A percentile compares a stretch with the other conserved stretches of the same genome.
Conservation (phyloP, 495 filamentous ascomycete species). For the Penicillium samsonianum region DNA sequence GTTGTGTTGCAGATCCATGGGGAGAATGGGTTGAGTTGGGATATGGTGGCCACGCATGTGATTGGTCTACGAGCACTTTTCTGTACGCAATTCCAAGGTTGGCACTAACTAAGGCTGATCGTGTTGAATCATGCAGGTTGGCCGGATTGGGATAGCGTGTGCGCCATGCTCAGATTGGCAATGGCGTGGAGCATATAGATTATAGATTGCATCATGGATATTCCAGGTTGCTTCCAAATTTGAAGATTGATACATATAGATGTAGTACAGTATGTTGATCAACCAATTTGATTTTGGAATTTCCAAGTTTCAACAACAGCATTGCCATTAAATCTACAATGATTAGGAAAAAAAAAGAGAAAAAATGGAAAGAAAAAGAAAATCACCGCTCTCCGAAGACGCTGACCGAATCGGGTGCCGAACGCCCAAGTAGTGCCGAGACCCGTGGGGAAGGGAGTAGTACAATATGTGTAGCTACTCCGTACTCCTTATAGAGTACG, state of each 20-base stretch:
- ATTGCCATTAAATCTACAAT: too few relatives aligned
- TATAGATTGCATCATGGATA: not conserved
- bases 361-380: not conserved
- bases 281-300: too few relatives aligned
- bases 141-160: slow-evolving; percentile 6
- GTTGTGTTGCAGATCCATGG: not conserved
- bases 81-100: not conserved
- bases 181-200: slow-evolving; percentile 5
- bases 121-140: slow-evolving; percentile 7
- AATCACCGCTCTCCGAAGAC: too few relatives aligned
- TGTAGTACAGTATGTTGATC: too few relatives aligned
- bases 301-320: too few relatives aligned
- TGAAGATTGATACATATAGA: too few relatives aligned
- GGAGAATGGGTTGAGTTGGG: slow-evolving; percentile 8
- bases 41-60: not conserved
- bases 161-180: slow-evolving; percentile 5
- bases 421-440: slow-evolving; percentile 5
- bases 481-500: not conserved
- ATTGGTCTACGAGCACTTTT: not conserved
- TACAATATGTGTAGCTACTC: not conserved
- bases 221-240: too few relatives aligned
- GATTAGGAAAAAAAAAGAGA: not conserved
- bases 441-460: slow-evolving; percentile 1
- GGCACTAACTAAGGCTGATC: not conserved
- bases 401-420: not conserved